phyloP scores from a whole-genome alignment of 2,329 filamentous ascomycete species.

The Colletotrichum navitas region DNA sequence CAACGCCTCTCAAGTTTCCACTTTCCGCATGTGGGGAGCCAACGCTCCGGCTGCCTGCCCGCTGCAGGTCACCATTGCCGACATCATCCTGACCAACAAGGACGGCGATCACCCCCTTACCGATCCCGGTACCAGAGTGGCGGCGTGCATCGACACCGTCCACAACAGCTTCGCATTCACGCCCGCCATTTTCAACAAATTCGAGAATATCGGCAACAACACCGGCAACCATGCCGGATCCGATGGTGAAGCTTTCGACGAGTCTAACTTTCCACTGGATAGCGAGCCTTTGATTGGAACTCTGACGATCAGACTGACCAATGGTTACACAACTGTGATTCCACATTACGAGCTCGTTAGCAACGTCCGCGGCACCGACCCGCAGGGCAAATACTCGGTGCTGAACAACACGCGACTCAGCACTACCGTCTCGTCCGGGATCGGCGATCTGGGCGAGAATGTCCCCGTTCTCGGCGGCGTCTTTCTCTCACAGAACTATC shows the following conservation, averaged over 20 bases:
- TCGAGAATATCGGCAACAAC: slow-evolving; percentile 27
- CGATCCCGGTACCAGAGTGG: slow-evolving; percentile 33
- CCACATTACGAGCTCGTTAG: slow-evolving; percentile 42
- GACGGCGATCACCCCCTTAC: slow-evolving; percentile 42
- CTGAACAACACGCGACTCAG: slow-evolving; percentile 35
- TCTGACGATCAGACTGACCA: slow-evolving; percentile 40
- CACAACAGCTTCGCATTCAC: slow-evolving; percentile 43
- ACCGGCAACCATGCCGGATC: slow-evolving; percentile 26
- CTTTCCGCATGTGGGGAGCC: slow-evolving; percentile 39
- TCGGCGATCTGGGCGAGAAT: slow-evolving; percentile 41
- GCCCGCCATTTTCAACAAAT: slow-evolving; percentile 36
- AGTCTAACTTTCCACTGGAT: slow-evolving; percentile 21
- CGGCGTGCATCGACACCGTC: slow-evolving; percentile 43
- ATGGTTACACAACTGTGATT: slow-evolving; percentile 43
- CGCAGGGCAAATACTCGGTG: slow-evolving; percentile 38
- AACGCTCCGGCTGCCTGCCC: slow-evolving; percentile 36
- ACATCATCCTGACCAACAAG: slow-evolving; percentile 41
- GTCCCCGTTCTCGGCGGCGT: slow-evolving; percentile 41
- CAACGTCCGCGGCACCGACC: slow-evolving; percentile 39
- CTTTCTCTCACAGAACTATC: slow-evolving; percentile 42
- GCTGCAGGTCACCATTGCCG: slow-evolving; percentile 41
- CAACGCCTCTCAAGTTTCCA: slow-evolving; percentile 26
- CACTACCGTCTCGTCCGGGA: slow-evolving; percentile 31
- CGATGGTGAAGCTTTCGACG: slow-evolving; percentile 5
- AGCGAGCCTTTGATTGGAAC: slow-evolving; percentile 37